Evolutionary conservation across 768 basidiomycete genomes (phyloP).

Genomic region (Russula vinacea): DNA sequence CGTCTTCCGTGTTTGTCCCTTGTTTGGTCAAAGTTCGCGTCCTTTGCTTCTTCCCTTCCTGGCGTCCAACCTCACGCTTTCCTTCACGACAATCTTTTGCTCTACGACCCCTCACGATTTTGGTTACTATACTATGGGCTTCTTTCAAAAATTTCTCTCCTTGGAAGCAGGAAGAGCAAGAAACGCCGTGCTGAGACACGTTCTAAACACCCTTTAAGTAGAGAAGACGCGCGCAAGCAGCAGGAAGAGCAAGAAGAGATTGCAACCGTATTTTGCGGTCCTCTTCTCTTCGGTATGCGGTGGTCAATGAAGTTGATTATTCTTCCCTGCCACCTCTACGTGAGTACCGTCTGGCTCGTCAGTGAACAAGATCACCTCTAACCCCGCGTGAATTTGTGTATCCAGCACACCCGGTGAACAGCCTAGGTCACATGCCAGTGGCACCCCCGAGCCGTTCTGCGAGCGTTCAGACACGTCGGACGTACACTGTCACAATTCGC

Average conservation of each 20-base stretch:
- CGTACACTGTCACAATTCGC: constrained; percentile 72
- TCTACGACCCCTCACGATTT: constrained; percentile 23
- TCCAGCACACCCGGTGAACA: constrained; percentile 59
- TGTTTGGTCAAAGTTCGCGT: constrained; percentile 23
- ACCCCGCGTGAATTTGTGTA: constrained; percentile 6
- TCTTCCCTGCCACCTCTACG: constrained; percentile 63
- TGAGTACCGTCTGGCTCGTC: constrained; percentile 41
- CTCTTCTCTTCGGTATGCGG: constrained; percentile 63
- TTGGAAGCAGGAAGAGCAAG: constrained; percentile 63
- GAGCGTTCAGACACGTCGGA: constrained; percentile 52
- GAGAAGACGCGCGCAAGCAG: constrained; percentile 24
- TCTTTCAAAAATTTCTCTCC: constrained; percentile 68
- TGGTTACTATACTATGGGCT: constrained; percentile 48
- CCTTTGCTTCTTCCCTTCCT: neutral
- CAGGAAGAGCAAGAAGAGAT: constrained; percentile 54
- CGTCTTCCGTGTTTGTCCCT: constrained; percentile 19
- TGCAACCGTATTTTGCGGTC: constrained; percentile 60
- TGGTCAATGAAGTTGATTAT: constrained; percentile 55
- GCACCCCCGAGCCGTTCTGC: constrained; percentile 53
- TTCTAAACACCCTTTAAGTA: constrained; percentile 1
- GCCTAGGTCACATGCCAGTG: constrained; percentile 48
- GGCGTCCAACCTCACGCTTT: neutral
- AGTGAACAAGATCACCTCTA: constrained; percentile 1
- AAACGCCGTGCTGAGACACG: constrained; percentile 32
- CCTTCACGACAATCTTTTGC: constrained; percentile 6